Evolutionary conservation across 352 stramenopile genomes (phyloP).

Genomic region (Phytophthora tentaculata): DNA sequence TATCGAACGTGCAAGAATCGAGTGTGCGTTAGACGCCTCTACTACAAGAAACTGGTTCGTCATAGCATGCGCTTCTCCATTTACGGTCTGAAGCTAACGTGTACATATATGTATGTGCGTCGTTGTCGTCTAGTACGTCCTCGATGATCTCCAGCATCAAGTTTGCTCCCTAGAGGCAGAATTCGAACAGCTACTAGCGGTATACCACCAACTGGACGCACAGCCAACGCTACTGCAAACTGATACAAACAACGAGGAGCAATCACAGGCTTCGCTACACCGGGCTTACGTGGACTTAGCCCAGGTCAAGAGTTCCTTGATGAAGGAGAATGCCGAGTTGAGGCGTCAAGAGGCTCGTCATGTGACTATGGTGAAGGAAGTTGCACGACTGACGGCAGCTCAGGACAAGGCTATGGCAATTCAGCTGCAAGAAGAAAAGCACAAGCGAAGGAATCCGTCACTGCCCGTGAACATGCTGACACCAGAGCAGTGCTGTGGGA

Average conservation of each 20-base stretch:
- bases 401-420: neutral
- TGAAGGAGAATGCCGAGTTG: neutral
- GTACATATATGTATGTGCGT: too few species aligned
- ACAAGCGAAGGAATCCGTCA: neutral
- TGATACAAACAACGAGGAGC: neutral
- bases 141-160: neutral
- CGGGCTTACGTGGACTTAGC: neutral
- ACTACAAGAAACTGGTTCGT: neutral
- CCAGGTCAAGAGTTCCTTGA: neutral
- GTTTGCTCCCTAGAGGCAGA: neutral
- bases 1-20: neutral
- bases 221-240: neutral
- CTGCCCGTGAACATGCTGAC: neutral
- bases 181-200: neutral
- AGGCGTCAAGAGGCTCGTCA: neutral
- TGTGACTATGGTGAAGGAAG: neutral
- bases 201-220: neutral
- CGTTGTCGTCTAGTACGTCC: neutral
- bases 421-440: neutral
- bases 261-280: slow-evolving; percentile 3
- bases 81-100: neutral
- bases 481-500: neutral
- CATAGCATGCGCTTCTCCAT: too few species aligned
- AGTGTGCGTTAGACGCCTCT: neutral
- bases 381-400: neutral